Percentiles rank a stretch among this genome's conserved stretches.
Evolutionary conservation across 805 yeast species (phyloP).

Genomic region (Vanderwaltozyma yarrowii): DNA sequence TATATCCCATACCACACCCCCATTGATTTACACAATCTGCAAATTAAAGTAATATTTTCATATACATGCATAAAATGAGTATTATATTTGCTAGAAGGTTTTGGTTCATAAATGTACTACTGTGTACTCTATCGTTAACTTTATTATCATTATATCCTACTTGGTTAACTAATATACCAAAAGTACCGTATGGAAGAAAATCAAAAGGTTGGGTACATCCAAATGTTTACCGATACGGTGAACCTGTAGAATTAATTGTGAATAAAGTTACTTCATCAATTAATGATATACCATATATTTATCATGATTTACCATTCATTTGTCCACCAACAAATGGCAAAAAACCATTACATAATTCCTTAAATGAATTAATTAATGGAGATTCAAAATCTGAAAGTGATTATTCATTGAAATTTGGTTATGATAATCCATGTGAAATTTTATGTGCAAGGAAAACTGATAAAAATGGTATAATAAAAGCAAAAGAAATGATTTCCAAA

Average conservation of each 20-base stretch:
- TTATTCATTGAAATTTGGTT: conserved; percentile 50
- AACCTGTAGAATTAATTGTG: conserved; percentile 56
- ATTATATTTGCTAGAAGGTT: not conserved
- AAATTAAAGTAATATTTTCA: too few species aligned
- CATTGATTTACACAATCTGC: too few species aligned
- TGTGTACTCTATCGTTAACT: not conserved
- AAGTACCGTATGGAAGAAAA: not conserved
- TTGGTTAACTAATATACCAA: conserved; percentile 1
- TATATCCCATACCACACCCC: too few species aligned
- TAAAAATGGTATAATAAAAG: conserved; percentile 42
- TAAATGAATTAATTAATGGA: conserved; percentile 72
- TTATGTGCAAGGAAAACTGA: conserved; percentile 58
- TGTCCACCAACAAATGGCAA: conserved; percentile 53
- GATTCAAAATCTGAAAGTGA: conserved; percentile 72
- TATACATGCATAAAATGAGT: too few species aligned
- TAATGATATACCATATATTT: conserved; percentile 42
- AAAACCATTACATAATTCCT: conserved; percentile 55
- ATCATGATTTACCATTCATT: conserved; percentile 68
- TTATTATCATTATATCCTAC: not conserved
- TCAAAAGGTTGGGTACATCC: conserved; percentile 21
- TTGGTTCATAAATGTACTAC: conserved; percentile 1
- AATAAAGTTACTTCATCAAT: conserved; percentile 58
- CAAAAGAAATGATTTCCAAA: conserved; percentile 50
- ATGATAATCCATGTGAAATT: conserved; percentile 55
- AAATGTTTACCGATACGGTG: conserved; percentile 37